These are phyloP conservation scores for Astrothelium subdiscretum DNA, from an alignment of 495 filamentous ascomycete genomes.

Conservation along the genomic window DNA sequence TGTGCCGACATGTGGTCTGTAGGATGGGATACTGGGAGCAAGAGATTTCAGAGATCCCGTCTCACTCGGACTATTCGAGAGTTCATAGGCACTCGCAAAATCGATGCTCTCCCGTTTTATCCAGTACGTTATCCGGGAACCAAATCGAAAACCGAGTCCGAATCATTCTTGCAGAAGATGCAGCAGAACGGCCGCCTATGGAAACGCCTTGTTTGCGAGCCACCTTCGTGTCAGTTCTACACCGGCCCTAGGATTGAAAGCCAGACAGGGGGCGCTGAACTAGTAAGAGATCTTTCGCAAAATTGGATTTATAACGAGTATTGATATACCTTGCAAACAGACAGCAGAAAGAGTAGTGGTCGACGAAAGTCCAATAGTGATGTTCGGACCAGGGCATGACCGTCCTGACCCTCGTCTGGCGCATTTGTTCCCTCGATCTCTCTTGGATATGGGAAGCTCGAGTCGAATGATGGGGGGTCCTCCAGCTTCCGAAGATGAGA, in stretches of 20 bases:
- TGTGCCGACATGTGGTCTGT: constrained; percentile 3
- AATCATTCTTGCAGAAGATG: background rate
- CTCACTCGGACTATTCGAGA: background rate
- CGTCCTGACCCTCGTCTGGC: no score
- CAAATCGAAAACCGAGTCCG: background rate
- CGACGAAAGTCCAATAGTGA: background rate
- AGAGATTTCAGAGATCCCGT: background rate
- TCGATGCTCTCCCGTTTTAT: background rate
- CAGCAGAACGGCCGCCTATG: background rate
- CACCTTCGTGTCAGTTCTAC: background rate
- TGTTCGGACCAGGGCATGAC: no score
- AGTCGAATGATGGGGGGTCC: background rate
- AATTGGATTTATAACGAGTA: no score
- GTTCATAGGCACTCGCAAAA: background rate
- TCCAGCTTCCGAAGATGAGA: background rate
- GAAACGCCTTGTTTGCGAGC: background rate
- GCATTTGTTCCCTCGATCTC: no score
- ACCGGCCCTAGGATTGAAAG: background rate
- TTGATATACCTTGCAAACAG: no score
- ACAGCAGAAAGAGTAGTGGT: background rate
- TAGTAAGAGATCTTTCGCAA: no score
- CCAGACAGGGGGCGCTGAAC: no score
- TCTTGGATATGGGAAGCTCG: no score
- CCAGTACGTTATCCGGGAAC: background rate
- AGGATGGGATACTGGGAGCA: background rate